phyloP scores from a whole-genome alignment of 495 filamentous ascomycete species.

The Viridothelium virens region DNA sequence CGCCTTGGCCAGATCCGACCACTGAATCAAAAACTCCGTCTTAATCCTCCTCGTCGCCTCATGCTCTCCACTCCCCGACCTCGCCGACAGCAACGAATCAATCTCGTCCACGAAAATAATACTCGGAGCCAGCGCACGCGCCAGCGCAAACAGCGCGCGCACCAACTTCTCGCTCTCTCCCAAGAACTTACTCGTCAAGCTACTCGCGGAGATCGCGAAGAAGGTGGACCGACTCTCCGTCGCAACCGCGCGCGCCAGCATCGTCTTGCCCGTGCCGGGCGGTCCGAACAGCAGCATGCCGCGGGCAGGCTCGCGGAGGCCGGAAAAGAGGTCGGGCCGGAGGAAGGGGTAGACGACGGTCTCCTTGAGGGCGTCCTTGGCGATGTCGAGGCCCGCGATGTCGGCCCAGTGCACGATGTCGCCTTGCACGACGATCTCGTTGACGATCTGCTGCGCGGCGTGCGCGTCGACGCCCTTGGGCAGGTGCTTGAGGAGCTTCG shows the following conservation, averaged over 20 bases:
- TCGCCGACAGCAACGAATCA: slow-evolving; percentile 81
- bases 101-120: slow-evolving; percentile 99
- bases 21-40: slow-evolving; percentile 96
- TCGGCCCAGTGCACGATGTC: slow-evolving; percentile 96
- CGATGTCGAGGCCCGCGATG: slow-evolving; percentile 81
- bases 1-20: slow-evolving; percentile 86
- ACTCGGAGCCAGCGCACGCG: slow-evolving; percentile 81
- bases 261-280: slow-evolving; percentile 95
- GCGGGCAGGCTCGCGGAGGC: slow-evolving; percentile 83
- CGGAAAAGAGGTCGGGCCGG: slow-evolving; percentile 91
- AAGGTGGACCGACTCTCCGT: slow-evolving; percentile 94
- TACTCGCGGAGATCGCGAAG: slow-evolving; percentile 92
- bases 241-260: slow-evolving; percentile 91
- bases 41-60: slow-evolving; percentile 92
- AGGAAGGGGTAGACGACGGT: slow-evolving; percentile 97
- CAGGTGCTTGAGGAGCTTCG: slow-evolving; percentile 62
- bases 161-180: slow-evolving; percentile 97
- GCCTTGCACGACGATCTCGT: slow-evolving; percentile 91
- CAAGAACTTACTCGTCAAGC: slow-evolving; percentile 90
- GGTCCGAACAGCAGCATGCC: slow-evolving; percentile 97
- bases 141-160: slow-evolving; percentile 80
- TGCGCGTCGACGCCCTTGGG: slow-evolving; percentile 71
- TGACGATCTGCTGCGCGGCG: slow-evolving; percentile 84
- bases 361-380: slow-evolving; percentile 90
- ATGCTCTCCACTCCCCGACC: slow-evolving; percentile 77